These are phyloP conservation scores for Diaporthe ilicicola DNA, from an alignment of 2,329 filamentous ascomycete species.

Conservation along the genomic window DNA sequence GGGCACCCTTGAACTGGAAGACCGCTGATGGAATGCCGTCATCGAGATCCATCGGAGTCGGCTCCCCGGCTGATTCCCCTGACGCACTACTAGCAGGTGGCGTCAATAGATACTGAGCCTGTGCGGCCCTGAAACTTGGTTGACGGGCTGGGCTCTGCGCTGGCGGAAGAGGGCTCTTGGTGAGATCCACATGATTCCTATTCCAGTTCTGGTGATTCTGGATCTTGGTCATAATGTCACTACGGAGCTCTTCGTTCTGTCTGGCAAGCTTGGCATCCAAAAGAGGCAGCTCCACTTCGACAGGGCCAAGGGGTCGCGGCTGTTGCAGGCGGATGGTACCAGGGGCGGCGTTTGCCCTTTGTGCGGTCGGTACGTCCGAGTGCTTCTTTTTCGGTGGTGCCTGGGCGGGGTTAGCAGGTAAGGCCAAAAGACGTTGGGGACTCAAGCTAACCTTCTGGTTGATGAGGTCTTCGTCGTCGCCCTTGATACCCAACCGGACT, in stretches of 20 bases:
- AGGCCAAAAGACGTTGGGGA: neutral
- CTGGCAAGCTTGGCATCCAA: constrained; percentile 81
- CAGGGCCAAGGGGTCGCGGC: constrained; percentile 60
- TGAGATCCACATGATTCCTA: constrained; percentile 86
- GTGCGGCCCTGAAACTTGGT: constrained; percentile 74
- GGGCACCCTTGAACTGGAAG: constrained; percentile 57
- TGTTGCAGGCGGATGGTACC: constrained; percentile 50
- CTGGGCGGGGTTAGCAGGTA: constrained; percentile 26
- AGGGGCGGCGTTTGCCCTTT: constrained; percentile 31
- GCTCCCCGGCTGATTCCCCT: constrained; percentile 54
- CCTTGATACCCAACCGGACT: constrained; percentile 86
- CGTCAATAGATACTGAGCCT: constrained; percentile 75
- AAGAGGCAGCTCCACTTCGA: constrained; percentile 81
- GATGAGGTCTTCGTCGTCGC: constrained; percentile 91
- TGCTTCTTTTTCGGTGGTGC: constrained; percentile 22
- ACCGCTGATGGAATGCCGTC: constrained; percentile 49
- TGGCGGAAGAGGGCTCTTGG: constrained; percentile 84
- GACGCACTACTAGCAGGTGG: constrained; percentile 63
- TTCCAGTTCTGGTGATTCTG: constrained; percentile 94
- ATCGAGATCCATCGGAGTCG: constrained; percentile 61
- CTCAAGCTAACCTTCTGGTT: constrained; percentile 81
- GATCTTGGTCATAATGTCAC: constrained; percentile 86
- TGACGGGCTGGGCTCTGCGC: constrained; percentile 71
- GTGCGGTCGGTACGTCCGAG: constrained; percentile 65
- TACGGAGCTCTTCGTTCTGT: constrained; percentile 81